Evolutionary conservation across 1,284 basidiomycete genomes (phyloP).

Genomic region (Rhodotorula sp.): DNA sequence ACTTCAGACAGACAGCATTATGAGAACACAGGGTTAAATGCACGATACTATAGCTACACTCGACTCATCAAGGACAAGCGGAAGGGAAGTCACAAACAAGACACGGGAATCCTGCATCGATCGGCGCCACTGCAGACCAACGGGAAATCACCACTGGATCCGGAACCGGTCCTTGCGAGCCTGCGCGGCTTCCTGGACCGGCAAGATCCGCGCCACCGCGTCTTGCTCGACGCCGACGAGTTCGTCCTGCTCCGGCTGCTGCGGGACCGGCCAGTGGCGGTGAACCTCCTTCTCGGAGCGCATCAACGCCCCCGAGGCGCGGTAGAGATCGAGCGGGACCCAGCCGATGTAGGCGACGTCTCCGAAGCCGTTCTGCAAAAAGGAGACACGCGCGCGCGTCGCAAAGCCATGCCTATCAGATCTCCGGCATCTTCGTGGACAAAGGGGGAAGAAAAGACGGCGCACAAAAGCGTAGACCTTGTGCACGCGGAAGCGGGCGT

Average conservation of each 20-base stretch:
- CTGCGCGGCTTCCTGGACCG: too few relatives aligned
- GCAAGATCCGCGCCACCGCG: slow-evolving; percentile 26
- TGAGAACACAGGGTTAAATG: neutral
- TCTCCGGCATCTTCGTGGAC: too few relatives aligned
- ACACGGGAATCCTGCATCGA: neutral
- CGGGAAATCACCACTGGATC: neutral
- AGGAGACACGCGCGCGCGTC: too few relatives aligned
- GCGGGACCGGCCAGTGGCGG: slow-evolving; percentile 36
- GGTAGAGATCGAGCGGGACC: slow-evolving; percentile 37
- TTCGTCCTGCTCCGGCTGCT: slow-evolving; percentile 29
- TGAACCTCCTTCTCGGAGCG: slow-evolving; percentile 26
- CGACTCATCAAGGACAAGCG: neutral
- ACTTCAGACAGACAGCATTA: neutral
- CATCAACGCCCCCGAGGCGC: slow-evolving; percentile 27
- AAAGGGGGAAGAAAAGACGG: neutral
- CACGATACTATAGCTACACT: neutral
- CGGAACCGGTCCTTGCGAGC: neutral
- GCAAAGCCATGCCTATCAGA: neutral
- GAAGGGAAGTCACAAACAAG: neutral
- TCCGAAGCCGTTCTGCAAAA: slow-evolving; percentile 31
- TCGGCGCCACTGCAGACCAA: too few relatives aligned
- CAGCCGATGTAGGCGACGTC: slow-evolving; percentile 38
- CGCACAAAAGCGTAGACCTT: slow-evolving; percentile 38
- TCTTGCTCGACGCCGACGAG: slow-evolving; percentile 50
- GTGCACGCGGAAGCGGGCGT: slow-evolving; percentile 34